Evolutionary conservation across 352 stramenopile genomes (phyloP).

Genomic region (Phytophthora tentaculata): DNA sequence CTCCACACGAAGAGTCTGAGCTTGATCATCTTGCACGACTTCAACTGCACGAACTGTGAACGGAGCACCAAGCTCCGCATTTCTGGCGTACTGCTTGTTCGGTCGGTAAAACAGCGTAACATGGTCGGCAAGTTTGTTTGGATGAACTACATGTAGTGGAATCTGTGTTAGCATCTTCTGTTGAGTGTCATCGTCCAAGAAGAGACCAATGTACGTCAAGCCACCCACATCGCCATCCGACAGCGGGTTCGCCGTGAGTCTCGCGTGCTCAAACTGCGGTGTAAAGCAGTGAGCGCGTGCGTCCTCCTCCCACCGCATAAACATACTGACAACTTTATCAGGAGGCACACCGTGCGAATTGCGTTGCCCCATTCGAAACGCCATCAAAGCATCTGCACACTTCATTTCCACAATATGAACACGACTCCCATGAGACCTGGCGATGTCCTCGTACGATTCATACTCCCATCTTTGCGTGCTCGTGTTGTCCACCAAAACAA

Average conservation of each 20-base stretch:
- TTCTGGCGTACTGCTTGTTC: slow-evolving; percentile 54
- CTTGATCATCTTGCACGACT: slow-evolving; percentile 50
- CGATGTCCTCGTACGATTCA: slow-evolving; percentile 53
- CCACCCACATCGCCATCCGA: slow-evolving; percentile 45
- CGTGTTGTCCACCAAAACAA: slow-evolving; percentile 82
- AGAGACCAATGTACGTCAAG: slow-evolving; percentile 63
- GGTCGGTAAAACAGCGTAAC: slow-evolving; percentile 73
- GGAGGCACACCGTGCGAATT: slow-evolving; percentile 74
- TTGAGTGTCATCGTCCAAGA: slow-evolving; percentile 45
- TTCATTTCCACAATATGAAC: slow-evolving; percentile 64
- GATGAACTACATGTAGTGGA: slow-evolving; percentile 32
- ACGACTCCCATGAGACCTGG: slow-evolving; percentile 26
- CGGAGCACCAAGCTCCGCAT: slow-evolving; percentile 48
- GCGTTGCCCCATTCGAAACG: slow-evolving; percentile 57
- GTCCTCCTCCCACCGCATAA: slow-evolving; percentile 66
- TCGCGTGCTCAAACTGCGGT: slow-evolving; percentile 53
- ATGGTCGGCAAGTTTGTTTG: slow-evolving; percentile 61
- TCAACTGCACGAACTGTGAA: slow-evolving; percentile 44
- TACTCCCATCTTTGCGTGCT: slow-evolving; percentile 79
- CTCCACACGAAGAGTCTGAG: slow-evolving; percentile 60
- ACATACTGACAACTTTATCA: slow-evolving; percentile 76
- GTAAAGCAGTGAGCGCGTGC: slow-evolving; percentile 39
- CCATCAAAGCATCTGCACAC: slow-evolving; percentile 53
- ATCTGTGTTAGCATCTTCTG: slow-evolving; percentile 43
- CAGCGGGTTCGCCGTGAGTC: slow-evolving; percentile 57